Conservation (phyloP, 2,329 filamentous ascomycete species). For the Pseudocercospora fuligena region DNA sequence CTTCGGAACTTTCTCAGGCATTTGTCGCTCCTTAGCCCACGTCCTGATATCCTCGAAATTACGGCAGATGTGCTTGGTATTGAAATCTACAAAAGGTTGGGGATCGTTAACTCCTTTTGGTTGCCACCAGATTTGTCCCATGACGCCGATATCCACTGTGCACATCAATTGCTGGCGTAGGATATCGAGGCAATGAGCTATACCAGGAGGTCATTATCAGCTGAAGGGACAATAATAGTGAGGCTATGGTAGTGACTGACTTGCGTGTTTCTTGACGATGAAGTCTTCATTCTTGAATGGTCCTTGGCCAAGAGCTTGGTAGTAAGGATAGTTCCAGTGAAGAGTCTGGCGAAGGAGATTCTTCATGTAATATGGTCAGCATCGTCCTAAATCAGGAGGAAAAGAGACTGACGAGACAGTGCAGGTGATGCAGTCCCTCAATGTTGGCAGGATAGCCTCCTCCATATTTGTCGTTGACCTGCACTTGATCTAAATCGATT, state of each 20-base stretch:
- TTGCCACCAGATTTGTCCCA: slow-evolving; percentile 66
- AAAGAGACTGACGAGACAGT: slow-evolving; percentile 47
- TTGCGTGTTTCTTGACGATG: slow-evolving; percentile 49
- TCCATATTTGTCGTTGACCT: slow-evolving; percentile 59
- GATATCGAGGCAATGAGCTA: slow-evolving; percentile 65
- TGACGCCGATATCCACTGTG: slow-evolving; percentile 62
- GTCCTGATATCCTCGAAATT: slow-evolving; percentile 59
- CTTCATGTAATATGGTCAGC: too few species aligned
- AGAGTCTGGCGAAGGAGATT: slow-evolving; percentile 64
- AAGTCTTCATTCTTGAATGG: slow-evolving; percentile 54
- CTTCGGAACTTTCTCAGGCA: slow-evolving; percentile 42
- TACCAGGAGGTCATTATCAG: not conserved
- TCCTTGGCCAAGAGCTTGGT: slow-evolving; percentile 55
- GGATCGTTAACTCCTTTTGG: slow-evolving; percentile 34
- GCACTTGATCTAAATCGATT: slow-evolving; percentile 54
- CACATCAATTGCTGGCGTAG: slow-evolving; percentile 68
- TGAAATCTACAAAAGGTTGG: slow-evolving; percentile 64
- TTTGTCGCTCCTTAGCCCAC: slow-evolving; percentile 61
- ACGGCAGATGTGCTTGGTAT: slow-evolving; percentile 63
- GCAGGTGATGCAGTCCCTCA: slow-evolving; percentile 61
- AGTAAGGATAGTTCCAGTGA: slow-evolving; percentile 65
- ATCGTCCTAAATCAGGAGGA: too few species aligned
- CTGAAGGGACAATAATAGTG: not conserved
- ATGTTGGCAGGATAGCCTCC: slow-evolving; percentile 64
- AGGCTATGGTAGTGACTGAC: slow-evolving; percentile 45